Evolutionary conservation across 495 filamentous ascomycete species (phyloP), one percentile per base, ranked within the genome.

Genomic region (Penicillium ochrochloron): DNA sequence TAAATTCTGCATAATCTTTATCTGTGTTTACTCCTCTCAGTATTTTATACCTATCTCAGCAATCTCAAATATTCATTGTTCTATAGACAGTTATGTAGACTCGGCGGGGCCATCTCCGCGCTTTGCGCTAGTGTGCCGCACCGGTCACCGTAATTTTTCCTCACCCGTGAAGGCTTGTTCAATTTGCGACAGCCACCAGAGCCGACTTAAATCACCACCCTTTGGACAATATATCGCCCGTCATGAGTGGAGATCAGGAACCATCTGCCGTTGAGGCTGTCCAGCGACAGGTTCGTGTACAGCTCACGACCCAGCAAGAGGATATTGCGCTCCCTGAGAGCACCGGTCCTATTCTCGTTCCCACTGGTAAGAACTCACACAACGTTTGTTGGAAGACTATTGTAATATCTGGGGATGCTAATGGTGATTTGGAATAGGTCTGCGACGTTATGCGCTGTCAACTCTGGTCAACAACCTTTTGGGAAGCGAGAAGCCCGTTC

Each of bases 391-490:
- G 27, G 27, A 25, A 61, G 42, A n/a, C 33, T 12, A 37, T 27
- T 44, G 29, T n/a, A 44, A 21, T 19, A 1, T 42, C 42, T 19
- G 12, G 50, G 4, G 46, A 62, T 67, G 48, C 62, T 75, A 39
- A 70, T 61, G 25, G 37, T 39, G 9, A 25, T 48, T 23, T 62
- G 27, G n/a, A 53, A 57, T 57, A 92, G 93, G 89, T 57, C 84
- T 97, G 62, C 89, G 91, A 68, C 88, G 95, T 75, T 95, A 96
- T 85, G 92, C 89, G 59, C 87, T 99, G 21, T 97, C 94, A 1
- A 90, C 91, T 34, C 86, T 99, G 65, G 90, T 98, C 64, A 99
- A 99, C 79, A 93, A 91, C 66, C 89, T 98, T 70, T 86, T 97
- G 61, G 80, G 89, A 63, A 91, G 88, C 35, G 81, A 88, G 46